Evolutionary conservation across 2,329 filamentous ascomycete genomes (phyloP).

Genomic region (Akanthomyces lecanii): DNA sequence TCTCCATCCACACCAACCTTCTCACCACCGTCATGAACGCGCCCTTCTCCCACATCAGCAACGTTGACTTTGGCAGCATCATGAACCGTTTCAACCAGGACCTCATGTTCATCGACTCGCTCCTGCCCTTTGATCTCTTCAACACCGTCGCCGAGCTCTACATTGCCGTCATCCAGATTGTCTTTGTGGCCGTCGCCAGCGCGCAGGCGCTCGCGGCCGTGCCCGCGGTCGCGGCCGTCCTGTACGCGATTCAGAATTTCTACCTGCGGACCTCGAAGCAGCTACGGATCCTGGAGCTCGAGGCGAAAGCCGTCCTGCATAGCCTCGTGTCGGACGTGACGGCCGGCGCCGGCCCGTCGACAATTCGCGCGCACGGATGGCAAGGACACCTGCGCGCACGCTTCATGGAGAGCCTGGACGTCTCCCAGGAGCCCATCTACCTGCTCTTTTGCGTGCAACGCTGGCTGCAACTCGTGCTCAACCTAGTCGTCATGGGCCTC

Average conservation of each 20-base stretch:
- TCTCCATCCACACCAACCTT: neutral
- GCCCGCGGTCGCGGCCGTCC: neutral
- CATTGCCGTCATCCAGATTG: neutral
- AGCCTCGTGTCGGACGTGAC: neutral
- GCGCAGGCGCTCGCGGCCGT: neutral
- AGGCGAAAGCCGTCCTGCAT: conserved; percentile 1
- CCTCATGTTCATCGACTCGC: neutral
- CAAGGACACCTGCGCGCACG: neutral
- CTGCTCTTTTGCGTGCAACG: conserved; percentile 4
- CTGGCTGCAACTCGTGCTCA: conserved; percentile 13
- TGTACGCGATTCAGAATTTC: neutral
- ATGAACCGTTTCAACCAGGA: conserved; percentile 12
- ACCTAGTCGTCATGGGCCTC: conserved; percentile 3
- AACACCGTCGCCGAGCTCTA: conserved; percentile 2
- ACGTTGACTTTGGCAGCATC: neutral
- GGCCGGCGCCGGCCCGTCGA: neutral
- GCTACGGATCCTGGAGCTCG: conserved; percentile 2
- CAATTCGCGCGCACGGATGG: conserved; percentile 1
- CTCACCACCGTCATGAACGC: neutral
- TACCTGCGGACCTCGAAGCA: conserved; percentile 9
- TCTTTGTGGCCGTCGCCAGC: conserved; percentile 4
- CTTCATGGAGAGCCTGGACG: neutral
- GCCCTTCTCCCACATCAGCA: conserved; percentile 10
- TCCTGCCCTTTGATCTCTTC: neutral
- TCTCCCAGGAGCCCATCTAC: conserved; percentile 8